Percentiles rank a stretch among this genome's conserved stretches.
phyloP scores from a whole-genome alignment of 805 yeast species.

The Candida lessepsii region DNA sequence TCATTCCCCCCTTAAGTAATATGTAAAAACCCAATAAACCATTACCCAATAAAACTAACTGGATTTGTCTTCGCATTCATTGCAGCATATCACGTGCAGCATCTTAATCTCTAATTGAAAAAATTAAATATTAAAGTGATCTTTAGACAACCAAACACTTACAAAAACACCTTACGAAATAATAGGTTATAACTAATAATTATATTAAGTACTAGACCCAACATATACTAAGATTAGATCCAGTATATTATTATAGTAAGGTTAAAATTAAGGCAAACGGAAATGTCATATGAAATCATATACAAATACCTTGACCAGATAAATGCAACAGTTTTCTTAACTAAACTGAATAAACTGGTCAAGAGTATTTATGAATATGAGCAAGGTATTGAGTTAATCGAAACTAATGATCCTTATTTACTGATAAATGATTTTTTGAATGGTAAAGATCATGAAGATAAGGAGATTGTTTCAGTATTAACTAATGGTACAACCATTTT shows the following conservation, averaged over 20 bases:
- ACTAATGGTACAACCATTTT: slow-evolving; percentile 55
- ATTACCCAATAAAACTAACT: background rate
- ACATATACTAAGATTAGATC: too few relatives aligned
- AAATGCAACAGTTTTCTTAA: slow-evolving; percentile 37
- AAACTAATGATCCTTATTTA: slow-evolving; percentile 55
- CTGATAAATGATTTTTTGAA: slow-evolving; percentile 36
- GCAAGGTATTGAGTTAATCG: slow-evolving; percentile 19
- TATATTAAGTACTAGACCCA: too few relatives aligned
- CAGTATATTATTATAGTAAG: background rate
- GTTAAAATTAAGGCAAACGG: background rate
- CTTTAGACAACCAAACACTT: too few relatives aligned
- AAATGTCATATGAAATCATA: slow-evolving; percentile 20
- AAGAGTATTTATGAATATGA: slow-evolving; percentile 1
- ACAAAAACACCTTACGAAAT: background rate
- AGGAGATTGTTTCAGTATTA: slow-evolving; percentile 40
- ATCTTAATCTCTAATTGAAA: slow-evolving; percentile 1
- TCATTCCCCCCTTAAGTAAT: too few relatives aligned
- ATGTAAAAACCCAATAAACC: background rate
- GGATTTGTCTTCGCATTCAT: slow-evolving; percentile 9
- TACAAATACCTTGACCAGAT: slow-evolving; percentile 26
- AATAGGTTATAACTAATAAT: background rate
- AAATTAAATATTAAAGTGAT: background rate
- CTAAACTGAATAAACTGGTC: slow-evolving; percentile 43
- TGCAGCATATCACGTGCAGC: slow-evolving; percentile 12
- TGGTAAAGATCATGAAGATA: background rate